Conservation (phyloP, 2,329 filamentous ascomycete genomes). For the Aspergillus aculeatinus region DNA sequence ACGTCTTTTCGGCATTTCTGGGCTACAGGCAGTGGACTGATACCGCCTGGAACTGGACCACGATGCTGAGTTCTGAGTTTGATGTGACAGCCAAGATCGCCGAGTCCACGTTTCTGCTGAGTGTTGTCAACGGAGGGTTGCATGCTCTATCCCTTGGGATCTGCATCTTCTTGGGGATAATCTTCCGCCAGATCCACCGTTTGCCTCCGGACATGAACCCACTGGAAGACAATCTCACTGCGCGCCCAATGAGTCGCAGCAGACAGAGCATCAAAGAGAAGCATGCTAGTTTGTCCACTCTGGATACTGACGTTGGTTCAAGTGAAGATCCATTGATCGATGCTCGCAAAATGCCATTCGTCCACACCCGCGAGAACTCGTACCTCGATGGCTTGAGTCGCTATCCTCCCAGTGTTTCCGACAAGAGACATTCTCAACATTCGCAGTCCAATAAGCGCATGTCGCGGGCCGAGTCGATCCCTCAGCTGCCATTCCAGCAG, state of each 20-base stretch:
- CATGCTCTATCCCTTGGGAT: constrained; percentile 70
- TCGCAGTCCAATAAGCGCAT: constrained; percentile 43
- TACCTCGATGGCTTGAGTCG: constrained; percentile 57
- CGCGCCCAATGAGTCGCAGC: constrained; percentile 72
- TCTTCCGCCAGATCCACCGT: constrained; percentile 77
- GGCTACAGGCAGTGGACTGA: constrained; percentile 52
- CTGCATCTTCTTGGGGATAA: constrained; percentile 71
- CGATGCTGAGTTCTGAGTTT: constrained; percentile 59
- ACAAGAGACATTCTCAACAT: constrained; percentile 50
- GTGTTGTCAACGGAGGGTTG: constrained; percentile 63
- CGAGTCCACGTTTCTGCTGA: constrained; percentile 66
- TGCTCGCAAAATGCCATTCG: constrained; percentile 67
- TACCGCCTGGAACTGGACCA: constrained; percentile 60
- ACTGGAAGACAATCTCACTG: constrained; percentile 79
- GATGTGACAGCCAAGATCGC: constrained; percentile 60
- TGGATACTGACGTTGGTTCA: constrained; percentile 40
- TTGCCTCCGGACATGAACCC: constrained; percentile 96
- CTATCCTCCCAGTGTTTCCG: constrained; percentile 49
- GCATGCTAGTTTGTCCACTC: constrained; percentile 55
- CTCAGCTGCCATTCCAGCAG: constrained; percentile 31
- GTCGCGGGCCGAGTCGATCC: constrained; percentile 33
- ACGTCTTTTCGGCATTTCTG: constrained; percentile 59
- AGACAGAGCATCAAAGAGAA: constrained; percentile 63
- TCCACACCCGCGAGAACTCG: constrained; percentile 70
- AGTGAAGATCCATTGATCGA: constrained; percentile 45